Percentiles rank a stretch among this genome's conserved stretches.
Evolutionary conservation across 345 rosid genomes (phyloP).

Genomic region (Sonneratia caseolaris): DNA sequence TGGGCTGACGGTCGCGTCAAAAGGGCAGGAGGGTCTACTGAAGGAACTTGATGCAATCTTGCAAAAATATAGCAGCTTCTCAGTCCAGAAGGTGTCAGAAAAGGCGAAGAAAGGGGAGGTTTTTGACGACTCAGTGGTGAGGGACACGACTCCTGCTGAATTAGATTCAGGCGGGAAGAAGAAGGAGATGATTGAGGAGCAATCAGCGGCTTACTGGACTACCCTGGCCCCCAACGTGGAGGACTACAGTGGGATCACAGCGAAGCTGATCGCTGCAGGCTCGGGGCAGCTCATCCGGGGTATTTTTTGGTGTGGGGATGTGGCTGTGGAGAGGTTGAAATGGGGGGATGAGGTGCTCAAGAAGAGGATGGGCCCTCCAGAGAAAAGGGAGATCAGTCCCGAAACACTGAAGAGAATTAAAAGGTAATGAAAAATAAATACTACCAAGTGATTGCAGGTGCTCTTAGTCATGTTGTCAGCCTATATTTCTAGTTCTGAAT

Average conservation of each 20-base stretch:
- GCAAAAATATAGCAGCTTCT: constrained; percentile 39
- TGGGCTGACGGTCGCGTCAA: constrained; percentile 71
- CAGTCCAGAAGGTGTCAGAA: constrained; percentile 47
- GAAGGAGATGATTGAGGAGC: constrained; percentile 51
- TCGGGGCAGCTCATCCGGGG: constrained; percentile 82
- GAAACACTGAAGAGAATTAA: constrained; percentile 62
- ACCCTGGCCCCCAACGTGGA: constrained; percentile 93
- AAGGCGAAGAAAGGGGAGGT: constrained; percentile 29
- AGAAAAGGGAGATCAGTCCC: constrained; percentile 43
- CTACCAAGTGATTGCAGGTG: not conserved
- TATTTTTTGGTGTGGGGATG: constrained; percentile 97
- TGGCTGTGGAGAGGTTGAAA: constrained; percentile 63
- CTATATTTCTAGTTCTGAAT: not conserved
- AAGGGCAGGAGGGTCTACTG: constrained; percentile 65
- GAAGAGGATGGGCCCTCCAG: constrained; percentile 44
- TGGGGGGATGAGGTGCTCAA: constrained; percentile 76
- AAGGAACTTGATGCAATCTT: constrained; percentile 49
- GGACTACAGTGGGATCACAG: constrained; percentile 63
- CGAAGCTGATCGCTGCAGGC: constrained; percentile 62
- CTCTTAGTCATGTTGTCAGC: not conserved
- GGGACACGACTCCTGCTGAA: constrained; percentile 52
- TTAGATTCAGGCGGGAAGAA: constrained; percentile 28
- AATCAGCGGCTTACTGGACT: constrained; percentile 75
- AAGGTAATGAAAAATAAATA: constrained; percentile 32
- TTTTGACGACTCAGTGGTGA: constrained; percentile 39